phyloP scores from a whole-genome alignment of 148 eudicot genomes.

The Euryodendron excelsum region DNA sequence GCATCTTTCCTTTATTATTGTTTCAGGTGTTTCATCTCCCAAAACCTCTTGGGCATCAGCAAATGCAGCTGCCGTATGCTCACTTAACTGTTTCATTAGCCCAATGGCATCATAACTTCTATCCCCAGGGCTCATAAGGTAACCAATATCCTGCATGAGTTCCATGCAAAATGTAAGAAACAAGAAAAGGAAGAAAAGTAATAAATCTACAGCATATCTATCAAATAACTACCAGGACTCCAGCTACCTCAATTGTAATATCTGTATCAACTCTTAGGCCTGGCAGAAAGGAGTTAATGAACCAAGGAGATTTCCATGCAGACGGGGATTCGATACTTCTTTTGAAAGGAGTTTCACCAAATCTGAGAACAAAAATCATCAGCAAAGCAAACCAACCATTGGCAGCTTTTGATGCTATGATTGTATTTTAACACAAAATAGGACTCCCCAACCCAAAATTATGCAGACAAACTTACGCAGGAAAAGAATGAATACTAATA shows the following conservation, averaged over 20 bases:
- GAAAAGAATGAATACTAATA: background rate
- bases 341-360: constrained; percentile 78
- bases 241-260: constrained; percentile 70
- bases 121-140: constrained; percentile 72
- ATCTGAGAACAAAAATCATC: constrained; percentile 33
- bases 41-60: constrained; percentile 85
- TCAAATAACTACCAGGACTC: background rate
- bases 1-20: constrained; percentile 51
- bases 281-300: constrained; percentile 61
- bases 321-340: constrained; percentile 94
- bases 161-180: background rate
- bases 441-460: background rate
- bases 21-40: constrained; percentile 84
- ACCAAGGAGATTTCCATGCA: constrained; percentile 98
- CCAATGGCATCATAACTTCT: constrained; percentile 81
- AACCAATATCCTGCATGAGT: constrained; percentile 67
- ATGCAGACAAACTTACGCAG: background rate
- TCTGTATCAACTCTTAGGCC: constrained; percentile 87
- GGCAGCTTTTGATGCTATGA: background rate
- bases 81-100: constrained; percentile 80
- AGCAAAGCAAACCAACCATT: constrained; percentile 15
- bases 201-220: background rate
- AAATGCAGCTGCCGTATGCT: constrained; percentile 72
- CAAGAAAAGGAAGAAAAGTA: background rate
- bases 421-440: background rate